Percentiles rank a stretch among this genome's conserved stretches.
phyloP scores from a whole-genome alignment of 371 early-diverging fungal species.

The Synchytrium microbalum region DNA sequence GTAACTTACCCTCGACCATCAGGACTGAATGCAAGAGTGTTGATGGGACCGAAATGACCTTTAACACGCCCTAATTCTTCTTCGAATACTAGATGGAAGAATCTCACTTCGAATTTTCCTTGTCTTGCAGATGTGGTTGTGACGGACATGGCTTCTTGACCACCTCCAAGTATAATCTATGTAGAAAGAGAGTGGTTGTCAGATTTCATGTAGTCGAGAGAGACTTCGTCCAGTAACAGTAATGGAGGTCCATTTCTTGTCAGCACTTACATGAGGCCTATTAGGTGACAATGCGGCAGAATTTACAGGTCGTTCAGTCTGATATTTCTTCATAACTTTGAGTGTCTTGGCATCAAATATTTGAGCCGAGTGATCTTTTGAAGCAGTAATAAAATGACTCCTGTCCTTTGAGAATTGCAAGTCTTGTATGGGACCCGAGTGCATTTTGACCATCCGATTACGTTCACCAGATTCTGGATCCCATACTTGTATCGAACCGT shows the following conservation, averaged over 20 bases:
- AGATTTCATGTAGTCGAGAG: not conserved
- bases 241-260: not conserved
- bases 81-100: conserved; percentile 96
- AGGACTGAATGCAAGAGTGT: conserved; percentile 96
- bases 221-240: not conserved
- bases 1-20: conserved; percentile 61
- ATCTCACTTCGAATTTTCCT: conserved; percentile 96
- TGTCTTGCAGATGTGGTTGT: conserved; percentile 91
- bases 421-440: conserved; percentile 77
- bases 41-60: conserved; percentile 99
- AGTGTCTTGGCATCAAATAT: conserved; percentile 84
- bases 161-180: conserved; percentile 54
- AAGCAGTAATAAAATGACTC: conserved; percentile 93
- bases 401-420: conserved; percentile 88
- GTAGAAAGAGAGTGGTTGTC: conserved; percentile 5
- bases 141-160: conserved; percentile 88
- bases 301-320: conserved; percentile 93
- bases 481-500: conserved; percentile 82
- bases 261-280: conserved; percentile 29
- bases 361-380: conserved; percentile 92
- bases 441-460: conserved; percentile 22
- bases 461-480: conserved; percentile 48
- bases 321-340: conserved; percentile 73
- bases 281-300: conserved; percentile 89
- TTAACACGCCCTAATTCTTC: conserved; percentile 96